A percentile compares a stretch with the other conserved stretches of the same genome.
Conservation (phyloP, 768 basidiomycete genomes). For the Lyophyllum shimeji region DNA sequence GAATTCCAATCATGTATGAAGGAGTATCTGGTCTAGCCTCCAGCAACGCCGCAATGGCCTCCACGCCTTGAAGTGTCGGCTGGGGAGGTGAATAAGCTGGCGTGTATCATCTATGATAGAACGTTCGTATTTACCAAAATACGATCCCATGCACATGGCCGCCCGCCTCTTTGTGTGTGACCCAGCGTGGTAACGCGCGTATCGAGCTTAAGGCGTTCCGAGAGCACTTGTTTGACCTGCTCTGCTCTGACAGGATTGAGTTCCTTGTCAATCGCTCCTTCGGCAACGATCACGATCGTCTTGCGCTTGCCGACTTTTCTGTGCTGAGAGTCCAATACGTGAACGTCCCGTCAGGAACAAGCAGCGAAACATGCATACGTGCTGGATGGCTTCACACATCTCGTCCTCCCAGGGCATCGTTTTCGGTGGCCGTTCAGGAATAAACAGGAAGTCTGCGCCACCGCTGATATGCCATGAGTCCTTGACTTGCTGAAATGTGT, state of each 20-base stretch:
- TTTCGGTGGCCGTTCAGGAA: conserved; percentile 88
- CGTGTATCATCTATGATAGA: no score
- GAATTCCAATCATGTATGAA: conserved; percentile 96
- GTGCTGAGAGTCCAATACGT: conserved; percentile 54
- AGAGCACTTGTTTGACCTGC: conserved; percentile 86
- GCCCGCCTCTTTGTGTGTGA: conserved; percentile 94
- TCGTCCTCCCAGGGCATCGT: conserved; percentile 83
- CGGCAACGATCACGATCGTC: conserved; percentile 97
- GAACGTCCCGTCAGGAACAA: not conserved
- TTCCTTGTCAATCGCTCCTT: conserved; percentile 87
- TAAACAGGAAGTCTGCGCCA: conserved; percentile 97
- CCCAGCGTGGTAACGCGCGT: conserved; percentile 96
- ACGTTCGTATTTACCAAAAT: conserved; percentile 87
- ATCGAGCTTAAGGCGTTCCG: conserved; percentile 86
- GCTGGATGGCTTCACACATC: conserved; percentile 84
- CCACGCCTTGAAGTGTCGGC: conserved; percentile 96
- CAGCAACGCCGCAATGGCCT: conserved; percentile 87
- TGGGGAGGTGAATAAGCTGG: conserved; percentile 28
- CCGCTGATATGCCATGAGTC: conserved; percentile 40
- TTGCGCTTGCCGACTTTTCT: conserved; percentile 92
- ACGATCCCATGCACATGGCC: conserved; percentile 91
- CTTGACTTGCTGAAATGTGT: not conserved
- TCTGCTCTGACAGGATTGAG: conserved; percentile 92
- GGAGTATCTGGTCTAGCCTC: conserved; percentile 86
- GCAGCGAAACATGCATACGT: conserved; percentile 44